Evolutionary conservation across 305 asterid genomes (phyloP).

Genomic region (Striga hermonthica): DNA sequence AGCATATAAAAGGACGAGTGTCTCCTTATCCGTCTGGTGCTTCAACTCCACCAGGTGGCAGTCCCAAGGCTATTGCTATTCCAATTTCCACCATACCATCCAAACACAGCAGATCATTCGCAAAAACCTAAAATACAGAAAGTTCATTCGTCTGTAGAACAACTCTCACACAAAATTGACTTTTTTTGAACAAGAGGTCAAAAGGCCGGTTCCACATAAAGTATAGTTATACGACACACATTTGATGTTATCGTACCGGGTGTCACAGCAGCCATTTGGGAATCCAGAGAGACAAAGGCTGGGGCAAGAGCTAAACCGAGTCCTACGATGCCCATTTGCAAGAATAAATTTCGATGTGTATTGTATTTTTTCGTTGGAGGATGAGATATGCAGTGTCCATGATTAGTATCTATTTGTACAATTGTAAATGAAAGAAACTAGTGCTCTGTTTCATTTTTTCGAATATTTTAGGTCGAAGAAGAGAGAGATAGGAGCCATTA

Average conservation of each 20-base stretch:
- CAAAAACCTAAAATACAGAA: constrained; percentile 54
- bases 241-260: constrained; percentile 38
- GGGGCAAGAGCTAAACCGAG: constrained; percentile 31
- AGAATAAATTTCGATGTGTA: constrained; percentile 16
- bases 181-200: constrained; percentile 44
- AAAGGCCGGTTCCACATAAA: constrained; percentile 30
- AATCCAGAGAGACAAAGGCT: constrained; percentile 38
- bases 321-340: constrained; percentile 29
- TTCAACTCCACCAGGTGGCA: constrained; percentile 66
- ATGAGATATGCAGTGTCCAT: not conserved
- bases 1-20: constrained; percentile 35
- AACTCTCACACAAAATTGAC: constrained; percentile 46
- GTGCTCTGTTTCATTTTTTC: constrained; percentile 20
- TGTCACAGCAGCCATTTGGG: constrained; percentile 43
- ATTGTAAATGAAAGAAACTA: constrained; percentile 5
- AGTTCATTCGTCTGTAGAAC: constrained; percentile 68
- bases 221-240: constrained; percentile 33
- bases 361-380: constrained; percentile 1
- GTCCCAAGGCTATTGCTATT: constrained; percentile 37
- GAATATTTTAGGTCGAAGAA: constrained; percentile 16
- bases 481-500: constrained; percentile 23
- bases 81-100: constrained; percentile 30
- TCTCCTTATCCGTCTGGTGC: constrained; percentile 65
- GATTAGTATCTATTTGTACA: constrained; percentile 16
- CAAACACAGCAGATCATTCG: constrained; percentile 17